Base-by-base conservation (phyloP, 1,139 yeast species). In the Yamadazyma pseudoaaseri region DNA sequence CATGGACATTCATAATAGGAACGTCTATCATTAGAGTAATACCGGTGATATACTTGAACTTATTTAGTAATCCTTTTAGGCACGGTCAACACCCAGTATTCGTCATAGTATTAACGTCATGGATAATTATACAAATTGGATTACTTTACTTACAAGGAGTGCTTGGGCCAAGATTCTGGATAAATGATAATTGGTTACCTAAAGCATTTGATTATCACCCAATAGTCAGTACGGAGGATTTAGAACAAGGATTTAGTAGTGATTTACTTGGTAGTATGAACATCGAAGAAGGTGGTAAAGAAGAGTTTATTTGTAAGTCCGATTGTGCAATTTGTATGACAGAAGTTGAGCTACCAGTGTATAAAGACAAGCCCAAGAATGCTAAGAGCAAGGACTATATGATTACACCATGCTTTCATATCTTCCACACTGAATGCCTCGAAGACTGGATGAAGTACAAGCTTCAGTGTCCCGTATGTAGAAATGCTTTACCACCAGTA, bases 241-340 rank as follows among this genome's bases (percentile, higher is more conserved):
- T 84, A 34, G 92, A 85, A 50, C 58, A 64, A 25, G 85, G 86
- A 5, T 63, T 63, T 41, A 58, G 70, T 1, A 55, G 65, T 26
- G 75, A 67, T 35, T 47, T 63, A 12, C 51, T 62, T 41, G 52
- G 60, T 11, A 47, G 34, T 25, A 23, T 35, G 31, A 45, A 29
- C 20, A 40, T 46, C 20, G 44, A 37, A 44, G 54, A 37, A 49
- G 16, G 8, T 7, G 52, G 46, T n/a, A 53, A 54, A 16, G 55
- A 48, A 1, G 43, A 58, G 20, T 46, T 61, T 30, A 46, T 52
- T 22, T 59, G 68, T 43, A 56, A 63, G 34, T 50, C 62, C 17
- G 94, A 84, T 43, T 90, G 97, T 65, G 86, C 96, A 8, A 87
- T 90, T 41, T 90, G 97, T 62, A 89, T 89, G 96, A 76, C 73